Evolutionary conservation across 768 basidiomycete genomes (phyloP).

Genomic region (Leccinum ochraceum): DNA sequence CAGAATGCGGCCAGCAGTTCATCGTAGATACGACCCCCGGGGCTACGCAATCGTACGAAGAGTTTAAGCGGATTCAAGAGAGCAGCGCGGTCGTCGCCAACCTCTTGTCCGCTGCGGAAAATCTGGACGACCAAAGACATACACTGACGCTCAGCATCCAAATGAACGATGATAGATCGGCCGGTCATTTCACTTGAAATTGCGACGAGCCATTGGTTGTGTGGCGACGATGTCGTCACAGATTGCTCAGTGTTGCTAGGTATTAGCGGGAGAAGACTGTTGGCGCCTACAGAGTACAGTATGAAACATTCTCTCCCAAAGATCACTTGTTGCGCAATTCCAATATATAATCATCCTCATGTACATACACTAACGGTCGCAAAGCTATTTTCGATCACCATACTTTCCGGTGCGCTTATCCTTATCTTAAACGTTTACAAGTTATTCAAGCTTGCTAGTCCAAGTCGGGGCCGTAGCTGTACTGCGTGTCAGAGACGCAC

Average conservation of each 20-base stretch:
- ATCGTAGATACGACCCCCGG: no score
- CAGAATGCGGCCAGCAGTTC: no score
- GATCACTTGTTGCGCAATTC: background rate
- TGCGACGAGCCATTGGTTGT: background rate
- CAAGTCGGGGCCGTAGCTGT: background rate
- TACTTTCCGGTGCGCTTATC: background rate
- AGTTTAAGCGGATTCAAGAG: constrained; percentile 42
- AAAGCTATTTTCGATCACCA: no score
- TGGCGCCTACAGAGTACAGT: background rate
- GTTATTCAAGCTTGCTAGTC: background rate
- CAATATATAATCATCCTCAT: background rate
- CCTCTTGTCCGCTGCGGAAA: constrained; percentile 46
- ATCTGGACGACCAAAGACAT: constrained; percentile 39
- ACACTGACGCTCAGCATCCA: background rate
- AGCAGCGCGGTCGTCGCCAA: constrained; percentile 32
- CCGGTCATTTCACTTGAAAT: background rate
- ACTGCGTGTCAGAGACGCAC: background rate
- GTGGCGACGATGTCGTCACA: background rate
- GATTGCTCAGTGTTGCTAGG: background rate
- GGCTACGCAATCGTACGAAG: constrained; percentile 29
- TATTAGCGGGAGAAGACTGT: background rate
- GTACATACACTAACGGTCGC: background rate
- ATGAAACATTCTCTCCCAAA: background rate
- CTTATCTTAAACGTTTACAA: background rate
- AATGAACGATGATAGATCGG: background rate